Evolutionary conservation across 257 asterid genomes (phyloP), one percentile per base, ranked within the genome.

Genomic region (Nicotiana otophora): DNA sequence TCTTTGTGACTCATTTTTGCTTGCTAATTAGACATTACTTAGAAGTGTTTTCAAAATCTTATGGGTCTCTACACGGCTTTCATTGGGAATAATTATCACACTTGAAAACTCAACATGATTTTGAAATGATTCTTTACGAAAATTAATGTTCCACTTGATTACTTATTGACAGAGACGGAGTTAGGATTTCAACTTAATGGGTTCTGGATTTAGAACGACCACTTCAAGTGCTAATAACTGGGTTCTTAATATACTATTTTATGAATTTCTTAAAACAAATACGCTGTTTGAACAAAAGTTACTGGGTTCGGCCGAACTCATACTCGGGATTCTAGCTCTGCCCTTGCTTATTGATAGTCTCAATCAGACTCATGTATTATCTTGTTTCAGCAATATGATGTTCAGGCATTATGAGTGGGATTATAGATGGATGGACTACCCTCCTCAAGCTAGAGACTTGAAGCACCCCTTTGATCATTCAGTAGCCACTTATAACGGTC

Each of bases 351-450:
- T 7, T 42, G 10, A 70, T 7, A 53, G 64, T 15, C 78, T 57
- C 12, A 23, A 5, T 30, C 2, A 33, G 62, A 36, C 36, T 42
- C 65, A 26, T 68, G 53, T 33, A 7, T 34, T 82, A 4, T 78
- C 36, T 81, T 70, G 74, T 34, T 51, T 84, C 90, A 95, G 98
- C 83, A 72, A 85, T 79, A 82, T 31, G 61, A 88, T 89, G 53
- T 84, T 34, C 81, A 90, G 93, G 86, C 91, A 92, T 81, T 91
- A 85, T 64, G 97, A 93, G 54, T 95, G 98, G 97, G 98, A 95
- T 85, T 95, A 95, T 81, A 90, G 98, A 91, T 92, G 94, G 98
- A 95, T 95, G 98, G 98, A 95, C 67, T 93, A 92, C 82, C 98
- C 98, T 23, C 61, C 80, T 30, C 92, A 90, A 84, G 95, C 97